Evolutionary conservation across 768 basidiomycete species (phyloP).

Genomic region (Pholiota molesta): DNA sequence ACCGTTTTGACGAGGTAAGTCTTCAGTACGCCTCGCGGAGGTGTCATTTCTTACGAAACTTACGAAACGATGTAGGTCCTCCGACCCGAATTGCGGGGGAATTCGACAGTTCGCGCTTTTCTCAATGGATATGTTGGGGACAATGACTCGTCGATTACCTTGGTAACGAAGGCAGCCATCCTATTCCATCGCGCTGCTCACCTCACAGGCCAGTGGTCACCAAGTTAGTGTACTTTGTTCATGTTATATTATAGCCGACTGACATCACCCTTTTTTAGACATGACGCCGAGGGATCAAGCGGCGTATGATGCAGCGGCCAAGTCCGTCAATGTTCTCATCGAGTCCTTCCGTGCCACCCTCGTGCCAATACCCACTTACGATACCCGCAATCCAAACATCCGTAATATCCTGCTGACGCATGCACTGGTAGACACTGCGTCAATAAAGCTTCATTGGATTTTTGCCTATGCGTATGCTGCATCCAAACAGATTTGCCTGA

Average conservation of each 20-base stretch:
- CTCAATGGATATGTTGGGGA: constrained; percentile 37
- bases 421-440: constrained; percentile 49
- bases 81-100: constrained; percentile 45
- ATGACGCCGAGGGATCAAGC: constrained; percentile 43
- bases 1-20: constrained; percentile 40
- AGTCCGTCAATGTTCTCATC: constrained; percentile 48
- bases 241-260: constrained; percentile 12
- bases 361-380: constrained; percentile 33
- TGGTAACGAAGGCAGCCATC: constrained; percentile 57
- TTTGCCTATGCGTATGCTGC: constrained; percentile 45
- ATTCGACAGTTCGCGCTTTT: constrained; percentile 53
- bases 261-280: constrained; percentile 30
- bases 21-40: constrained; percentile 4
- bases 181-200: constrained; percentile 61
- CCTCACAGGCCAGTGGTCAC: constrained; percentile 50
- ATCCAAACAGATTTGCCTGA: constrained; percentile 47
- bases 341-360: constrained; percentile 40
- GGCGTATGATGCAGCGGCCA: constrained; percentile 46
- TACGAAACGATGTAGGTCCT: constrained; percentile 38
- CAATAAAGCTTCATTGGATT: constrained; percentile 53
- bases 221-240: constrained; percentile 33
- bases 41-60: constrained; percentile 14
- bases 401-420: constrained; percentile 48
- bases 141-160: constrained; percentile 40
- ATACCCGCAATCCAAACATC: constrained; percentile 34